Evolutionary conservation across 441 rosid genomes (phyloP).

Genomic region (Mallotus repandus): DNA sequence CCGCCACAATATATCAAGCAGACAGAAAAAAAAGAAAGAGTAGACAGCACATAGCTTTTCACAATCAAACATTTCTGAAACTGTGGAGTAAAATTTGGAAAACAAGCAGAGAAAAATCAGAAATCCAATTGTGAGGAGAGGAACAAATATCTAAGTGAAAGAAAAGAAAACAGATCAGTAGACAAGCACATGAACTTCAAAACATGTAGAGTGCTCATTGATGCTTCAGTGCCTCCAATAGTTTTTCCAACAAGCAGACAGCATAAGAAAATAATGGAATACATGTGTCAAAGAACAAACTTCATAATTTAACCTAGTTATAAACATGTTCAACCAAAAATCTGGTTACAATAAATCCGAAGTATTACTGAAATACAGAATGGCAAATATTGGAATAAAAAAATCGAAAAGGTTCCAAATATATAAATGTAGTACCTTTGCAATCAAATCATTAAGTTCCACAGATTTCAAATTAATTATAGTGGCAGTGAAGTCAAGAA

Average conservation of each 20-base stretch:
- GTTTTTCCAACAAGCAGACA: neutral
- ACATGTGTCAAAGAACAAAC: neutral
- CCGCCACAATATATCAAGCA: neutral
- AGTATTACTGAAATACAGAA: neutral
- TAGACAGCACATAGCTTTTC: neutral
- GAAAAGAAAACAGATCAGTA: neutral
- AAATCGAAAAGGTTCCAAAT: slow-evolving; percentile 11
- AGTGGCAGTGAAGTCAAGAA: slow-evolving; percentile 60
- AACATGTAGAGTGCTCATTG: neutral
- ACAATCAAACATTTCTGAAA: neutral
- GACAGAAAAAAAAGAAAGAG: no score
- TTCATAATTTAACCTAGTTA: neutral
- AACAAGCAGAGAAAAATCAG: neutral
- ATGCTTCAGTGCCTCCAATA: neutral
- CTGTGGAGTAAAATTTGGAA: neutral
- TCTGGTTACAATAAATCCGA: neutral
- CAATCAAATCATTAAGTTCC: slow-evolving; percentile 56
- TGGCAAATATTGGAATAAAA: slow-evolving; percentile 7
- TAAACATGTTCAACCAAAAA: neutral
- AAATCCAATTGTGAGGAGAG: neutral
- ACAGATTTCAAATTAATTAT: slow-evolving; percentile 62
- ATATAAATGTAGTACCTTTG: slow-evolving; percentile 54
- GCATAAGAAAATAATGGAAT: neutral
- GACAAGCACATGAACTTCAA: slow-evolving; percentile 3
- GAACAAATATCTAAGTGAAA: slow-evolving; percentile 5